Evolutionary conservation across 164 flowering plant species (phyloP).

Genomic region (Berberis thunbergii): DNA sequence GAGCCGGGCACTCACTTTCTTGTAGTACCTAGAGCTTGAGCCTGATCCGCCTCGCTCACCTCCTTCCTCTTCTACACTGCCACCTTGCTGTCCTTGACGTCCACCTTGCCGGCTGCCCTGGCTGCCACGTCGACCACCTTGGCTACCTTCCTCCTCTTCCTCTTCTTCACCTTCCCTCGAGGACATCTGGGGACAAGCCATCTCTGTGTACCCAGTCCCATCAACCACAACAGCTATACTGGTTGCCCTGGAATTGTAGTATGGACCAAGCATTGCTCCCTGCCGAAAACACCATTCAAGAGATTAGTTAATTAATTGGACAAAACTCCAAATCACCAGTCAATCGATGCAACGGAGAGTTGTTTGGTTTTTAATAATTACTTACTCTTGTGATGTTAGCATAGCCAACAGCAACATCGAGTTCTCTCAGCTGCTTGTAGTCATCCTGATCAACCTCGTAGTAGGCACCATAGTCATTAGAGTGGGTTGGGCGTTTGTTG

Average conservation of each 20-base stretch:
- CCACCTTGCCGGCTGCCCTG: too few species aligned
- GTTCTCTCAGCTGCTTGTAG: slow-evolving; percentile 22
- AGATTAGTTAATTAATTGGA: neutral
- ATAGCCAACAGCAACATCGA: slow-evolving; percentile 22
- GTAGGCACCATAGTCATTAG: slow-evolving; percentile 30
- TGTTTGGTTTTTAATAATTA: too few species aligned
- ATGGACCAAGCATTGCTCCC: slow-evolving; percentile 37
- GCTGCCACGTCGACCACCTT: too few species aligned
- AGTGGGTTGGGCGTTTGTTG: slow-evolving; percentile 14
- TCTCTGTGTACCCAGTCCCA: slow-evolving; percentile 37
- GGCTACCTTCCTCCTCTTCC: too few species aligned
- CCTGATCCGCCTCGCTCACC: too few species aligned
- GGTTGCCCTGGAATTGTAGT: slow-evolving; percentile 32
- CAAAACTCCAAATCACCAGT: neutral
- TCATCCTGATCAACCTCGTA: slow-evolving; percentile 20
- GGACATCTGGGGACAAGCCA: slow-evolving; percentile 42
- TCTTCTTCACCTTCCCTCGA: neutral
- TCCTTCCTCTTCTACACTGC: too few species aligned
- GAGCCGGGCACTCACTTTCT: slow-evolving; percentile 16
- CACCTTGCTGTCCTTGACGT: too few species aligned
- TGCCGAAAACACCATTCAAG: neutral
- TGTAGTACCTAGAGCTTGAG: slow-evolving; percentile 1
- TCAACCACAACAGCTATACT: slow-evolving; percentile 19
- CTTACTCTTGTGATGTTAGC: slow-evolving; percentile 36
- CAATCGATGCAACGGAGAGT: too few species aligned